Evolutionary conservation across 495 filamentous ascomycete species (phyloP).

Genomic region (Trichoderma parareesei): DNA sequence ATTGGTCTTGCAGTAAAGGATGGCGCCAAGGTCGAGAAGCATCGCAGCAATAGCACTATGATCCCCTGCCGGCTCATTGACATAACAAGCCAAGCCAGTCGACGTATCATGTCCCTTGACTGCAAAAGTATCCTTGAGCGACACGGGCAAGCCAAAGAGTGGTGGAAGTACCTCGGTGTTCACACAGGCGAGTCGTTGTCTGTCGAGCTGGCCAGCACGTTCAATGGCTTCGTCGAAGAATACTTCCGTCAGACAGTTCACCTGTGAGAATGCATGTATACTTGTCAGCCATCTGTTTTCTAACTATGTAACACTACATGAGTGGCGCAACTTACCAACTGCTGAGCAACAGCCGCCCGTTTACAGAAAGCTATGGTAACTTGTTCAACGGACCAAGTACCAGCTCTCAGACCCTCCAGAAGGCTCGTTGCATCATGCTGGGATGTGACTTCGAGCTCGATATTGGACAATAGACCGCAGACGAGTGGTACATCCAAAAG

Average conservation of each 20-base stretch:
- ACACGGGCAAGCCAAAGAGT: constrained; percentile 60
- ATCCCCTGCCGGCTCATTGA: constrained; percentile 40
- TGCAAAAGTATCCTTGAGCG: constrained; percentile 58
- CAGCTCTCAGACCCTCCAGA: constrained; percentile 23
- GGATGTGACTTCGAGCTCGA: constrained; percentile 46
- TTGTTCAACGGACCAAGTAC: constrained; percentile 30
- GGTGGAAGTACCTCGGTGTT: constrained; percentile 40
- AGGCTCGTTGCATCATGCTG: constrained; percentile 41
- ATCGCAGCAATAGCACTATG: constrained; percentile 30
- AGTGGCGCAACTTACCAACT: constrained; percentile 20
- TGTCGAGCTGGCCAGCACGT: constrained; percentile 50
- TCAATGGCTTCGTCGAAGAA: constrained; percentile 52
- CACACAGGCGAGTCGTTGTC: constrained; percentile 25
- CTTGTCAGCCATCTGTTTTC: too few relatives aligned
- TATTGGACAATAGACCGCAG: constrained; percentile 13
- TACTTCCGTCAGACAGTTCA: constrained; percentile 53
- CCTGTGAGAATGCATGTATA: too few relatives aligned
- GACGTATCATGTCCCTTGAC: constrained; percentile 49
- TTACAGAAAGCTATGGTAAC: constrained; percentile 43
- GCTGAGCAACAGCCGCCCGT: constrained; percentile 35
- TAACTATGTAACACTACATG: too few relatives aligned
- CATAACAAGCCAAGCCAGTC: constrained; percentile 50
- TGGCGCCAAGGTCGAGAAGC: constrained; percentile 33
- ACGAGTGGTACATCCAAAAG: not conserved
- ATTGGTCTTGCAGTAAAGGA: constrained; percentile 48